phyloP scores from a whole-genome alignment of 2,329 filamentous ascomycete genomes.

The Dichotomopilus funicola region DNA sequence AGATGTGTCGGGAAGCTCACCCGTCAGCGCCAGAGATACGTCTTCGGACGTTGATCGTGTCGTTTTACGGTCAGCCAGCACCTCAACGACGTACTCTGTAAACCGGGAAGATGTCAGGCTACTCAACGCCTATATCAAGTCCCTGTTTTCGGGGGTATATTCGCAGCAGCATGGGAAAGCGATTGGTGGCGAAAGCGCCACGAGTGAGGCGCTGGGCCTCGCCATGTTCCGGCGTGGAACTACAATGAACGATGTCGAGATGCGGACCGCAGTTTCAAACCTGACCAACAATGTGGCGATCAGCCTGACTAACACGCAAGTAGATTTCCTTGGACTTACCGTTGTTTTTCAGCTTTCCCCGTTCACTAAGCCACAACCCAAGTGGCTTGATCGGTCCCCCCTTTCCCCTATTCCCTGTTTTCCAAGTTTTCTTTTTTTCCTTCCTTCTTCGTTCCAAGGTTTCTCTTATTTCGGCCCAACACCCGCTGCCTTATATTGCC shows the following conservation, averaged over 20 bases:
- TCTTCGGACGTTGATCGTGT: not conserved
- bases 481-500: too few relatives aligned
- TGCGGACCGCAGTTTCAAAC: conserved; percentile 17
- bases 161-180: conserved; percentile 13
- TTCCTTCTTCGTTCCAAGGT: not conserved
- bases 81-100: conserved; percentile 15
- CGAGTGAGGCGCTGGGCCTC: conserved; percentile 17
- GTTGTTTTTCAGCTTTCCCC: not conserved
- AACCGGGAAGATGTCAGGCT: conserved; percentile 13
- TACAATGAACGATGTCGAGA: conserved; percentile 1
- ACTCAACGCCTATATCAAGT: conserved; percentile 17
- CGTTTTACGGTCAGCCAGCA: not conserved
- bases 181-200: conserved; percentile 13
- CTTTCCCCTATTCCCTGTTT: not conserved
- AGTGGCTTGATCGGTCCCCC: not conserved
- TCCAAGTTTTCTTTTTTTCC: not conserved
- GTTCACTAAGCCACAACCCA: too few relatives aligned
- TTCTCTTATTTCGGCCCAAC: too few relatives aligned
- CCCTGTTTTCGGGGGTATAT: conserved; percentile 20
- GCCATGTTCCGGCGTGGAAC: conserved; percentile 14
- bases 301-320: conserved; percentile 24
- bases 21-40: not conserved
- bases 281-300: conserved; percentile 24
- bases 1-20: not conserved
- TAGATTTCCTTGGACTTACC: conserved; percentile 5